Evolutionary conservation across 2,329 filamentous ascomycete species (phyloP), one percentile per base, ranked within the genome.

Genomic region (Microdochium bolleyi): DNA sequence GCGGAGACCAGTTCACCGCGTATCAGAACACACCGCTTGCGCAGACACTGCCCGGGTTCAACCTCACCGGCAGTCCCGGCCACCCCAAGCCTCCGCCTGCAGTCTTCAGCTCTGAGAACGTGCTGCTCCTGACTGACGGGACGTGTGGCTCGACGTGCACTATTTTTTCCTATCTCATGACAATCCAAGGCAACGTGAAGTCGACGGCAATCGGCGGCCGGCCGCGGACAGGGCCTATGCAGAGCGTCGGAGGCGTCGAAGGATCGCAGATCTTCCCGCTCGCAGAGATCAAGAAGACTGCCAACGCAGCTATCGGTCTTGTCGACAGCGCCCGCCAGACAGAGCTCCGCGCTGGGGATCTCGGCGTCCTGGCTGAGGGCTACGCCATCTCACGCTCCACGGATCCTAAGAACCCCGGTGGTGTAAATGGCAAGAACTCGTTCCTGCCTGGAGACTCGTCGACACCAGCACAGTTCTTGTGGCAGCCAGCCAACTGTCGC

Each of bases 71-170:
- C 32, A 71, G 70, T 49, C 66, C 69, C 24, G 67, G 64, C 56
- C 64, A 67, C 9, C 58, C 68, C 3, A 71, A 73, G 57, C 65
- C 71, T 1, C 69, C 71, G 1, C 61, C 70, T 34, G 75, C 77
- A 4, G 61, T 66, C n/a, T 82, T 83, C 61, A 64, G 65, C 1
- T 68, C 76, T 0, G 73, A 79, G 52, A 72, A 83, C 59, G 71
- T 82, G 21, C 70, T 80, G 27, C 63, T 82, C 34, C 72, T 80
- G 21, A 76, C 74, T 1, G 78, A 82, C 57, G 78, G 77, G 30
- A 74, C 75, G 52, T 83, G 79, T 58, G 74, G 73, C 16, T 79
- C 75, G 1, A 77, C 78, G 2, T 83, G 79, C 62, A 73, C 77
- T 14, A 72, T 80, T 37, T 80, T 83, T 61, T 69, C 70, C 2